Evolutionary conservation across 2,329 filamentous ascomycete genomes (phyloP), one percentile per base, ranked within the genome.

Genomic region (Colletotrichum cuscutae): DNA sequence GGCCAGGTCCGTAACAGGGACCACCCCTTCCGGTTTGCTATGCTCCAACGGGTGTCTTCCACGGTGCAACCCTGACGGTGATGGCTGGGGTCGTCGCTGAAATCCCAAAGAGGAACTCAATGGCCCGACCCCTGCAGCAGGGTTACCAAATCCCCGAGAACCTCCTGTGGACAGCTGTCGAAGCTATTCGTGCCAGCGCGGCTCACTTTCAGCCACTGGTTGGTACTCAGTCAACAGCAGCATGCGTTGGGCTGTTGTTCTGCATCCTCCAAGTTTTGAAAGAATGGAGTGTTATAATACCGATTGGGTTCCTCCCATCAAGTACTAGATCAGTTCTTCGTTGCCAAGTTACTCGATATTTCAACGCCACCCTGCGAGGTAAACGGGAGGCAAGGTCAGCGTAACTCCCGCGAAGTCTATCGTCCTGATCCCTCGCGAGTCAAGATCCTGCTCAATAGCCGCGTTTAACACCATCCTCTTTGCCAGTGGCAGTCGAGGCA

Each of bases 61-160:
- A 72, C 65, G 65, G 66, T 70, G 66, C 66, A 65, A 72, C 70
- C 70, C 66, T 70, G 60, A 72, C 70, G 70, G 70, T 72, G 46
- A 56, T 61, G 42, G 35, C 54, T 35, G 49, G 70, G 46, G 54
- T 69, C 26, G 28, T 64, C 24, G 65, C 53, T 56, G 19, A 30
- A 28, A 11, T 56, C 54, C 59, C 32, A 46, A 54, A 72, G 24
- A 19, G 54, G 54, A 42, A 54, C n/a, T 30, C 19, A 15, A 11
- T 52, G n/a, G 60, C 5, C 66, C 60, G 54, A 56, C 35, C 42
- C 66, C 49, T 65, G 53, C 46, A 22, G 49, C 60, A 61, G 11
- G 66, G 56, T 49, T 57, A 15, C 62, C 54, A 61, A 60, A 59
- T 72, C 53, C 46, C 54, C 59, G 59, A 70, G 12, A 37, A n/a